Evolutionary conservation across 2,329 filamentous ascomycete species (phyloP), one percentile per base, ranked within the genome.

Genomic region (Trichoderma sp.): DNA sequence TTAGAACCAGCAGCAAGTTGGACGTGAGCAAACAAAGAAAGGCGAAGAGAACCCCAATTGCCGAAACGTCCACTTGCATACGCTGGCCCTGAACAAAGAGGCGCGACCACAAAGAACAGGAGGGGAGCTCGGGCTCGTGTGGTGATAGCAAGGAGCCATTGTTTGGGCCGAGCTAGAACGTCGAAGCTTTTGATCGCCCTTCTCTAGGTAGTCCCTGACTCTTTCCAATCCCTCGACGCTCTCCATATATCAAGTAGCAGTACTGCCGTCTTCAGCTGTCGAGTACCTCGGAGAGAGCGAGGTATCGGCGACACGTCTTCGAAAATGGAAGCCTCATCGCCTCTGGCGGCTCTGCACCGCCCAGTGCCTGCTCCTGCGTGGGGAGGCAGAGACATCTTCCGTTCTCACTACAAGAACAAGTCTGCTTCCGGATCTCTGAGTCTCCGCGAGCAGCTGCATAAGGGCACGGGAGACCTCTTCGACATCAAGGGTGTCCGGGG

Each of bases 271-370:
- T 5, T 2, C 28, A 60, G 30, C 24, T 62, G 43, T 59, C 63
- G 44, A 44, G 28, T 34, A 50, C 34, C 34, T 39, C 34, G 34
- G 34, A 39, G n/a, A 43, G 24, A 56, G 34, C 39, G 7, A 47
- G 34, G 39, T 5, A 43, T 47, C 43, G 14, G 50, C 41, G 51
- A 52, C 10, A 55, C 34, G 19, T 60, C 39, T 19, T 57, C 57
- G 71, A 80, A 57, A 74, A 97, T 98, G 92, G 93, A 97, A 80
- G 89, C 91, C 69, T 97, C 94, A 51, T 98, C 95, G 72, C 95
- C 95, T 54, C 81, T 98, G 75, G 94, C 94, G 78, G 93, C 94
- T 65, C 91, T 98, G 89, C 92, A 93, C 81, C 92, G 83, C 86
- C 79, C 80, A 84, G 78, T 81, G 86, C 79, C 80, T 80, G 68